A percentile compares a stretch with the other conserved stretches of the same genome.
Conservation (phyloP, 2,329 filamentous ascomycete genomes). For the Pleochaeta shiraiana region DNA sequence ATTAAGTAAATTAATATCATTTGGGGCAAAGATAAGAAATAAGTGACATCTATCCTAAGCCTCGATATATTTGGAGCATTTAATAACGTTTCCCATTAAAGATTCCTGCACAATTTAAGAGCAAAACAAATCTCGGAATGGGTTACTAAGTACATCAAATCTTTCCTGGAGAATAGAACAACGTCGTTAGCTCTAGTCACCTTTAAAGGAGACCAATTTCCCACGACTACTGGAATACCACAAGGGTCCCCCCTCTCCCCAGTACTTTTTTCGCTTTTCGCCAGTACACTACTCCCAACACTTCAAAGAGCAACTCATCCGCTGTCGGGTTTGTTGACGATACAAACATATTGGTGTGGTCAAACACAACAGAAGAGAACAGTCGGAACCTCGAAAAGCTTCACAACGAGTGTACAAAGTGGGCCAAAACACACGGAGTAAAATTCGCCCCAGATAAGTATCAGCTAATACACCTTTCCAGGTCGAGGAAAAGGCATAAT, state of each 20-base stretch:
- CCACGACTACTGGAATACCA: not conserved
- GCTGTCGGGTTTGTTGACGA: not conserved
- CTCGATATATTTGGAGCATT: not conserved
- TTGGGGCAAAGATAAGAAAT: not conserved
- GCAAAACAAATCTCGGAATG: not conserved
- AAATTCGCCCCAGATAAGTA: not conserved
- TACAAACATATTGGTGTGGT: not conserved
- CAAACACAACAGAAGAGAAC: not conserved
- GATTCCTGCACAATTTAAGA: not conserved
- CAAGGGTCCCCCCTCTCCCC: not conserved
- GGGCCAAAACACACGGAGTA: not conserved
- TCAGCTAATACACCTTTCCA: not conserved
- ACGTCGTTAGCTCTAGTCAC: not conserved
- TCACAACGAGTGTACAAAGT: not conserved
- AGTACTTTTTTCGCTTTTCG: not conserved
- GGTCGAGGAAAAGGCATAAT: not conserved
- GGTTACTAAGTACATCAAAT: not conserved
- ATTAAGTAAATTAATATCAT: not conserved
- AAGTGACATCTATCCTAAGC: not conserved
- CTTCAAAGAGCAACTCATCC: not conserved
- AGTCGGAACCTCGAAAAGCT: not conserved
- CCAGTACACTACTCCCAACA: not conserved
- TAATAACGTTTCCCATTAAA: not conserved
- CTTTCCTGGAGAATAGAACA: not conserved
- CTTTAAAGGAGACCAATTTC: not conserved